Base-by-base conservation (phyloP, 2,329 filamentous ascomycete genomes). In the Colletotrichum cuscutae region DNA sequence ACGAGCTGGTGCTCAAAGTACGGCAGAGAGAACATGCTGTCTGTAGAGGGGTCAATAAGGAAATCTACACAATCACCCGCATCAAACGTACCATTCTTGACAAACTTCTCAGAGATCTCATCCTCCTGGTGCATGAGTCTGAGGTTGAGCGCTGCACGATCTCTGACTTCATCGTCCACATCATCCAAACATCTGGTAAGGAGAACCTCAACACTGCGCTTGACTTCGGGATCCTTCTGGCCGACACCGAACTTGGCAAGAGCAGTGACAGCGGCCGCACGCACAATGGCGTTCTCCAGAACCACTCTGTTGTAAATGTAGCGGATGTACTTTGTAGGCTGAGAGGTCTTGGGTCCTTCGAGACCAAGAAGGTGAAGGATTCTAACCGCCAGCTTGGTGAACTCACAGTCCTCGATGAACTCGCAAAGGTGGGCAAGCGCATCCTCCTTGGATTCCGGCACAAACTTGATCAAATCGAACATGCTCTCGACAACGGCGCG, bases 221-320 rank as follows among this genome's bases (percentile, higher is more conserved):
- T 98, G 79, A 99, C 95, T 82, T 99, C 97, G 1, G 94, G 92
- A 79, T 98, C 97, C 84, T 97, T 95, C 83, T 98, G 97, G 42
- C 94, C 95, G 71, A 98, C 96, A 78, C 97, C 97, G 80, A 99
- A 99, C 84, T 98, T 99, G 78, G 96, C 95, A 75, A 99, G 85
- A 3, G 97, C 97, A 28, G 97, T 98, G 28, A 98, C 97, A 65
- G 97, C 97, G 11, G 97, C 95, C 61, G 97, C 97, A 77, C 97
- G 91, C 24, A 99, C 95, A 75, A 98, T 95, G 53, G 97, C 95
- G 81, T 99, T 99, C 84, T 99, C 97, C 65, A 99, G 86, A 19
- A 99, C 97, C 26, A 99, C 96, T 72, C 97, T 91, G 86, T 99
- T 99, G 87, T 99, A 99, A 80, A 99, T 99, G 84, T 98, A 99